Evolutionary conservation across 2,329 filamentous ascomycete genomes (phyloP).

Genomic region (Fusarium ramigenum): DNA sequence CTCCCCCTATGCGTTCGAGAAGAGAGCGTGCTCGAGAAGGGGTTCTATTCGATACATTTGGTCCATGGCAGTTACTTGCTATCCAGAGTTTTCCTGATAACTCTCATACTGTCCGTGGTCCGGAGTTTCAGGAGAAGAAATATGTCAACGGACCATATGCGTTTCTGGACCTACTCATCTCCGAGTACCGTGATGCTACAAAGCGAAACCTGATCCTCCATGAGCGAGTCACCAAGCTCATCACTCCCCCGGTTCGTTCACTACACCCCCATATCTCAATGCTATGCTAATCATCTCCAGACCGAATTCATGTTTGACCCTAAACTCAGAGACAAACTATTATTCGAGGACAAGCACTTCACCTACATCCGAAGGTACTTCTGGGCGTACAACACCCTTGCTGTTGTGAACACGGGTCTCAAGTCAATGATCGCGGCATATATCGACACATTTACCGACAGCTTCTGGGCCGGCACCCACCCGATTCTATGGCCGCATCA

Average conservation of each 20-base stretch:
- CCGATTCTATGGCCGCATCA: slow-evolving; percentile 65
- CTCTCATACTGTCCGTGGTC: slow-evolving; percentile 63
- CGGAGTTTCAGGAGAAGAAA: slow-evolving; percentile 61
- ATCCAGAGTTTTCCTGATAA: slow-evolving; percentile 70
- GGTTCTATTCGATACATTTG: slow-evolving; percentile 66
- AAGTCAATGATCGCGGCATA: slow-evolving; percentile 67
- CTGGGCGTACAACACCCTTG: slow-evolving; percentile 69
- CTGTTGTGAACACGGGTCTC: slow-evolving; percentile 67
- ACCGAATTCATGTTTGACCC: slow-evolving; percentile 67
- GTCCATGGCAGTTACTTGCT: slow-evolving; percentile 67
- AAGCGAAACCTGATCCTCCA: slow-evolving; percentile 67
- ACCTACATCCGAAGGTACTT: slow-evolving; percentile 71
- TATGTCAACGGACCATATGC: slow-evolving; percentile 70
- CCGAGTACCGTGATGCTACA: slow-evolving; percentile 68
- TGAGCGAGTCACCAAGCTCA: slow-evolving; percentile 64
- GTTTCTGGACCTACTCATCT: slow-evolving; percentile 66
- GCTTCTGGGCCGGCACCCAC: slow-evolving; percentile 66
- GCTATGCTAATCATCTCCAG: slow-evolving; percentile 37
- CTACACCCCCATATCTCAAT: too few relatives aligned
- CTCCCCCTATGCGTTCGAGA: slow-evolving; percentile 59
- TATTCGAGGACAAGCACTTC: slow-evolving; percentile 69
- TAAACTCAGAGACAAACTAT: slow-evolving; percentile 63
- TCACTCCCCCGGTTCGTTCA: slow-evolving; percentile 53
- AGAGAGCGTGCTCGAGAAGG: slow-evolving; percentile 60
- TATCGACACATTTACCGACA: slow-evolving; percentile 64